These are phyloP conservation scores for Spongospora subterranea DNA, from an alignment of 208 protist species.

Conservation along the genomic window DNA sequence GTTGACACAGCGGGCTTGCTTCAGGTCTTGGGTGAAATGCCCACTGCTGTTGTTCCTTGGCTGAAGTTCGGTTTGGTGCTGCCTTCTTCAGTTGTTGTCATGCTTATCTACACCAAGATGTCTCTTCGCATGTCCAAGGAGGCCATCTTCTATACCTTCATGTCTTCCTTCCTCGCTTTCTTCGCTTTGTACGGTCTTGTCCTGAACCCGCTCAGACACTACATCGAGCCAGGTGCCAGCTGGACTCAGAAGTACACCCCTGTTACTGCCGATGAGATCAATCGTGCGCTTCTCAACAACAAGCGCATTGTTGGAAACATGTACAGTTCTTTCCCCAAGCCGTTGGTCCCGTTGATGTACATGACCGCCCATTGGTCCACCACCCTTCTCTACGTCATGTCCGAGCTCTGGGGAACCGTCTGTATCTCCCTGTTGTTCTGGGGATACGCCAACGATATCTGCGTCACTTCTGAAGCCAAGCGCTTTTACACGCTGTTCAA, in stretches of 20 bases:
- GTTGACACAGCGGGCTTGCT: background rate
- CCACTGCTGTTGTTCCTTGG: background rate
- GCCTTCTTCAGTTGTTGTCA: constrained; percentile 33
- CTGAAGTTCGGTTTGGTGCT: background rate
- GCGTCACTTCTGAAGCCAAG: constrained; percentile 12
- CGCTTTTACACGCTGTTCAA: constrained; percentile 52
- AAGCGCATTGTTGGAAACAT: background rate
- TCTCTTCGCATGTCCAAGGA: background rate
- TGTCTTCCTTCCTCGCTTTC: constrained; percentile 10
- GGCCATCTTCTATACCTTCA: background rate
- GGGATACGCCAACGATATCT: constrained; percentile 54
- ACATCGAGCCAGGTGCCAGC: constrained; percentile 39
- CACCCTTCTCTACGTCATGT: constrained; percentile 1
- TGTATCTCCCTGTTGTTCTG: constrained; percentile 8
- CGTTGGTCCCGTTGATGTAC: background rate
- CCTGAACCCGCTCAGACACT: background rate
- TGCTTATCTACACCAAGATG: constrained; percentile 47
- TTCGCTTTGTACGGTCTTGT: background rate
- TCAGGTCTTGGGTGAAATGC: background rate
- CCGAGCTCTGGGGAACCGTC: constrained; percentile 32
- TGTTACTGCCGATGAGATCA: background rate
- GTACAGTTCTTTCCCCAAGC: background rate
- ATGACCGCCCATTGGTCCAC: constrained; percentile 1
- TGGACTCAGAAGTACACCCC: background rate
- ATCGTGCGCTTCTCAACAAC: background rate